Percentiles rank a stretch among this genome's conserved stretches.
phyloP scores from a whole-genome alignment of 1,139 yeast species.

The Lizanozyma gosingica region DNA sequence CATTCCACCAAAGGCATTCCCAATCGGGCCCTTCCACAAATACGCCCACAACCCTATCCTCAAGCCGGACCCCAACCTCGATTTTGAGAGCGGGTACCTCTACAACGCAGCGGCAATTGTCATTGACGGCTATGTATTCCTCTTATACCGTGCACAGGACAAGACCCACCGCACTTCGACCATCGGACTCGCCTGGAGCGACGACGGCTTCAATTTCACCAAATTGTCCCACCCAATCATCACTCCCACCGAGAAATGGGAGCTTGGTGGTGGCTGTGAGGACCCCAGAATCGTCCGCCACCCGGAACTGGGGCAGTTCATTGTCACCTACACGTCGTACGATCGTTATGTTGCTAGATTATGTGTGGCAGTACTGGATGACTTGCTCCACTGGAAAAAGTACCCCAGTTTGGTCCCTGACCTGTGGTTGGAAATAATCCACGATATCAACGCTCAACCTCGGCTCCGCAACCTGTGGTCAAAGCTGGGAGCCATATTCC shows the following conservation, averaged over 20 bases:
- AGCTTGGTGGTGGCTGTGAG: constrained; percentile 35
- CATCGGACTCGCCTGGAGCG: constrained; percentile 36
- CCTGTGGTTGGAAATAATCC: constrained; percentile 28
- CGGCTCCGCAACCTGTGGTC: constrained; percentile 29
- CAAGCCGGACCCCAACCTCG: constrained; percentile 29
- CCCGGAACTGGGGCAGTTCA: constrained; percentile 24
- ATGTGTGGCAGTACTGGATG: constrained; percentile 33
- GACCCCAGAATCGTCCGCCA: constrained; percentile 38
- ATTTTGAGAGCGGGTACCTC: constrained; percentile 32
- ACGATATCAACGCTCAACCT: constrained; percentile 14
- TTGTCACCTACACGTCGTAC: constrained; percentile 37
- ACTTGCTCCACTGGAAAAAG: constrained; percentile 33
- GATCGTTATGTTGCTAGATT: constrained; percentile 27
- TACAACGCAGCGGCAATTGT: constrained; percentile 41
- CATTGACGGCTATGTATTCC: constrained; percentile 27
- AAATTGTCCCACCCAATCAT: constrained; percentile 27
- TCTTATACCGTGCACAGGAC: constrained; percentile 36
- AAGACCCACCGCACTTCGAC: constrained; percentile 21
- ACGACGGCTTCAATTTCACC: constrained; percentile 27
- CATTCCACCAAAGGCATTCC: constrained; percentile 27
- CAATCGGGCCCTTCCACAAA: constrained; percentile 34
- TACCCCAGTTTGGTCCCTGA: constrained; percentile 27
- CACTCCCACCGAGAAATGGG: constrained; percentile 33
- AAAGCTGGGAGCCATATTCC: constrained; percentile 37
- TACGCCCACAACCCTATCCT: constrained; percentile 31